Percentiles rank a stretch among this genome's conserved stretches.
These are phyloP conservation scores for Phyllachora maydis DNA, from an alignment of 2,329 filamentous ascomycete genomes.

Conservation along the genomic window DNA sequence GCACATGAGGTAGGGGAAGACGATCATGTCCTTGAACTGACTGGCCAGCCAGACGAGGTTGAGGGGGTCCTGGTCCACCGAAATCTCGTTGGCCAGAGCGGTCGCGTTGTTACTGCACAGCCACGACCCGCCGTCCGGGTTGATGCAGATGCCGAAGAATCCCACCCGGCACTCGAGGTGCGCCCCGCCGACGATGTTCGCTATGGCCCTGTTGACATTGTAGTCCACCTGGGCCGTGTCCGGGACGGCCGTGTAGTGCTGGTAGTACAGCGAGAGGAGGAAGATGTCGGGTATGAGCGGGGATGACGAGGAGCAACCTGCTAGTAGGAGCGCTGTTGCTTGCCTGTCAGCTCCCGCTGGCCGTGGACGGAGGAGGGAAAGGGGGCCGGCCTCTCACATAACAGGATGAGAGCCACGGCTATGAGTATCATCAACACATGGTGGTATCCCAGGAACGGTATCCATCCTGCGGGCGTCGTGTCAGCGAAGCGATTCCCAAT, in stretches of 20 bases:
- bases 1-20: constrained; percentile 91
- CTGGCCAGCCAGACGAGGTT: constrained; percentile 94
- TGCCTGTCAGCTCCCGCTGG: constrained; percentile 1
- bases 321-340: constrained; percentile 59
- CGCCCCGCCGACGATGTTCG: constrained; percentile 74
- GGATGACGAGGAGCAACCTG: constrained; percentile 91
- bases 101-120: constrained; percentile 97
- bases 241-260: constrained; percentile 64
- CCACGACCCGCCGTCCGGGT: constrained; percentile 74
- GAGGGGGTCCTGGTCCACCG: constrained; percentile 80
- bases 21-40: constrained; percentile 96
- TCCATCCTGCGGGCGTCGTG: constrained; percentile 23
- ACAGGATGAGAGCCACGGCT: constrained; percentile 75
- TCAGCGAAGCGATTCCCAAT: constrained; percentile 1
- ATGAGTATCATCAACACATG: constrained; percentile 97
- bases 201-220: constrained; percentile 64
- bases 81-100: constrained; percentile 71
- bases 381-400: constrained; percentile 46
- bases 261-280: constrained; percentile 93
- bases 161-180: constrained; percentile 79
- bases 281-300: constrained; percentile 91
- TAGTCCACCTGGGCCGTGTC: constrained; percentile 82
- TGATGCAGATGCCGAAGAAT: constrained; percentile 96
- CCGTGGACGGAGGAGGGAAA: neutral
- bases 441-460: constrained; percentile 52